These are phyloP conservation scores for Rhododendron griersonianum DNA, from an alignment of 148 eudicot species.

Conservation along the genomic window DNA sequence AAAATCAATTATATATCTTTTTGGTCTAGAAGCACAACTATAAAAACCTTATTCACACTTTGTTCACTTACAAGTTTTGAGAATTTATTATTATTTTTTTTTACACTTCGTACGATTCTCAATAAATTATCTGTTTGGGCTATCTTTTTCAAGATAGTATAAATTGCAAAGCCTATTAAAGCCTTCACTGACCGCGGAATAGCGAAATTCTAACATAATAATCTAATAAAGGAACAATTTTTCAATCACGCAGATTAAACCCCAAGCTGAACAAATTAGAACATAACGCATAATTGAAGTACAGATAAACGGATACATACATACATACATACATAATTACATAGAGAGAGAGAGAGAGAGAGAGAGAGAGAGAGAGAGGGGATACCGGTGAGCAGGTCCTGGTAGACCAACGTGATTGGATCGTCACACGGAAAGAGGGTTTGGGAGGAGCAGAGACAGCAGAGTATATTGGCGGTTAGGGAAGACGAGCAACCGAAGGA, in stretches of 20 bases:
- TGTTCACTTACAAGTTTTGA: no score
- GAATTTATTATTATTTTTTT: no score
- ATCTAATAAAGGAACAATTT: background rate
- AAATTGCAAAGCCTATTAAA: no score
- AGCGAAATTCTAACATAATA: background rate
- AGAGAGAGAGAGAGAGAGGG: no score
- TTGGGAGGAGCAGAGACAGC: background rate
- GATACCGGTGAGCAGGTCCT: background rate
- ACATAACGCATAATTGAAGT: background rate
- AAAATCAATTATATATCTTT: no score
- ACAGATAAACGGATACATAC: background rate
- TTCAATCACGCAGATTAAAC: background rate
- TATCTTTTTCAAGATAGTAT: no score
- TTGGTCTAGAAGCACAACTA: no score
- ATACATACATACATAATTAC: background rate
- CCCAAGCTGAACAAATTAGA: background rate
- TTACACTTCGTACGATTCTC: no score
- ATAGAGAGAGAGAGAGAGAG: background rate
- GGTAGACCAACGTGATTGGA: background rate
- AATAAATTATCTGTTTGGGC: no score
- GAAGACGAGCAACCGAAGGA: background rate
- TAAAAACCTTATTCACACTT: no score
- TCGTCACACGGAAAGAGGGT: background rate
- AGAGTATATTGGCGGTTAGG: background rate
- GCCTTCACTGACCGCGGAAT: no score